phyloP scores from a whole-genome alignment of 108 stramenopile genomes.

The Seminavis robusta region DNA sequence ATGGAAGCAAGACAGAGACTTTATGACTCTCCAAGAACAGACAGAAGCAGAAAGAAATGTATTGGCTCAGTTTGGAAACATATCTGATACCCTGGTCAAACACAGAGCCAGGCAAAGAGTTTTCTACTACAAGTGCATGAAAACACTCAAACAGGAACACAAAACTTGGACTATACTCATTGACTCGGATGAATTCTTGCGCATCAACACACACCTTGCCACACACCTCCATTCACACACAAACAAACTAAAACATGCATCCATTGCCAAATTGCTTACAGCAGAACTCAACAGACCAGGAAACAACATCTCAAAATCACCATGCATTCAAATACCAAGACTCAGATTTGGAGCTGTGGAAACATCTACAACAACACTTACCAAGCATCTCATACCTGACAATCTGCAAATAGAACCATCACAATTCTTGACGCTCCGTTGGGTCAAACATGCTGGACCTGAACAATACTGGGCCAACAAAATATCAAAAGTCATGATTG shows the following conservation, averaged over 20 bases:
- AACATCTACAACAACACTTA: background rate
- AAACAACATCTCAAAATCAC: slow-evolving; percentile 17
- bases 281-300: slow-evolving; percentile 1
- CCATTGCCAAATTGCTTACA: slow-evolving; percentile 22
- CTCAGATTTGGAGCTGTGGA: slow-evolving; percentile 25
- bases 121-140: slow-evolving; percentile 46
- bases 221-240: background rate
- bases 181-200: slow-evolving; percentile 63
- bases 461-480: slow-evolving; percentile 31
- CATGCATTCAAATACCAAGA: slow-evolving; percentile 46
- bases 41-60: slow-evolving; percentile 16
- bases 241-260: slow-evolving; percentile 1
- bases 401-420: background rate
- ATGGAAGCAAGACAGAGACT: slow-evolving; percentile 29
- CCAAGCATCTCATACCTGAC: background rate
- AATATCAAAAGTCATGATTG: slow-evolving; percentile 57
- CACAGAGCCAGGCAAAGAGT: slow-evolving; percentile 45
- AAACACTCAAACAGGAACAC: slow-evolving; percentile 18
- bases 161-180: slow-evolving; percentile 46
- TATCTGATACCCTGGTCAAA: slow-evolving; percentile 11
- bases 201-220: slow-evolving; percentile 36
- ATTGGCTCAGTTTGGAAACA: slow-evolving; percentile 9
- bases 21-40: slow-evolving; percentile 16
- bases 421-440: slow-evolving; percentile 57
- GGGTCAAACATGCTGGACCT: slow-evolving; percentile 26